Evolutionary conservation across 192 early-diverging fungal species (phyloP), one percentile per base, ranked within the genome.

Genomic region (Diversispora eburnea): DNA sequence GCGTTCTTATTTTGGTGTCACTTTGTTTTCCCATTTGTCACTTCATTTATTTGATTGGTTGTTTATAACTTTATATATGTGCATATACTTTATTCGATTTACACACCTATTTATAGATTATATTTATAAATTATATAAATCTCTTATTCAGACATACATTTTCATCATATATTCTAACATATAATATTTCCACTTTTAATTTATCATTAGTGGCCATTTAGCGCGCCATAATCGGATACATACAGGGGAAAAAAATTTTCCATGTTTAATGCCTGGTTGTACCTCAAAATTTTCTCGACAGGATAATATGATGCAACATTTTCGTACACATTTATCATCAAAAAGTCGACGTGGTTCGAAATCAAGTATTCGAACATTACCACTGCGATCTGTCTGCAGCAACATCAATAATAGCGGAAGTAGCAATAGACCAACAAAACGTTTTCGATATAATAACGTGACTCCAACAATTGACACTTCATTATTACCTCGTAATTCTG

Each of bases 261-360:
- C 79, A 0, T 94, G 93, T 73, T 75, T 85, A 12, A 84, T 87
- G 76, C 82, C 85, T 1, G 90, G 87, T 8, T 94, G 92, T 77
- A 79, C 80, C 22, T 89, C 87, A 71, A 84, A 86, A 74, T 94
- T 94, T 58, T 91, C 91, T 48, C 82, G 92, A 61, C 90, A 91
- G 48, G 92, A 93, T 80, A 92, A 94, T 77, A 92, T 92, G 90
- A 92, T 90, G 88, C 92, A 94, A 69, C 92, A 94, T 75, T 91
- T 90, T 76, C 89, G 90, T 56, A 91, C 91, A 7, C 92, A 94
- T 74, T 82, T 89, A 77, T 90, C 90, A 55, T 76, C 87, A 25
- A 88, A 88, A 74, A 88, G 87, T 20, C 85, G 88, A 47, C 80
- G 86, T 54, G 80, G 82, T 8, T 69, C 67, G 3, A 69, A 69